These are phyloP conservation scores for Mycena galericulata DNA, from an alignment of 768 basidiomycete genomes.

Conservation along the genomic window DNA sequence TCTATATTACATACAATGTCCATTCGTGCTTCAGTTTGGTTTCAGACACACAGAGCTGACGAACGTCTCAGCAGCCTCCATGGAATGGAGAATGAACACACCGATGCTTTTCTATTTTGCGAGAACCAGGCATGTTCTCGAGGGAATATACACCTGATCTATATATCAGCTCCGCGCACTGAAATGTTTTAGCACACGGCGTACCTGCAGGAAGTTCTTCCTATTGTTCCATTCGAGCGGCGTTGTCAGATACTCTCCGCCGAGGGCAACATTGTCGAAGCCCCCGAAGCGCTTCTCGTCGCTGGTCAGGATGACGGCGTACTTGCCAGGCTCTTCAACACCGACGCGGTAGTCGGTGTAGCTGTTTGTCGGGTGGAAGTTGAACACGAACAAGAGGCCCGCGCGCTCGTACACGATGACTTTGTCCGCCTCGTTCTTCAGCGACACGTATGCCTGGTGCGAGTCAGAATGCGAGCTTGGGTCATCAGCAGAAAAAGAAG, in stretches of 20 bases:
- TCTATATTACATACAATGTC: constrained; percentile 28
- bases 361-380: constrained; percentile 93
- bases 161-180: not conserved
- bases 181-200: constrained; percentile 34
- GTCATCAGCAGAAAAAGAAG: constrained; percentile 11
- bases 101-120: constrained; percentile 50
- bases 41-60: constrained; percentile 14
- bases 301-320: constrained; percentile 81
- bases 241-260: constrained; percentile 80
- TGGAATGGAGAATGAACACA: not conserved
- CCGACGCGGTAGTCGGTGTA: constrained; percentile 96
- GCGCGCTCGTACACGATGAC: constrained; percentile 95
- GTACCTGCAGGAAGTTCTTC: constrained; percentile 89
- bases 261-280: constrained; percentile 80
- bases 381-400: constrained; percentile 95
- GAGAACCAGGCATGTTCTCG: constrained; percentile 75
- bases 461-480: constrained; percentile 23
- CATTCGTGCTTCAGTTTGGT: constrained; percentile 16
- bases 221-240: constrained; percentile 93
- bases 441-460: constrained; percentile 86
- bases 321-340: constrained; percentile 87
- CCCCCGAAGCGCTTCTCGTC: constrained; percentile 94
- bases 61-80: not conserved
- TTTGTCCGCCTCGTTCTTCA: constrained; percentile 95
- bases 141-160: constrained; percentile 77